phyloP scores from a whole-genome alignment of 495 filamentous ascomycete genomes.

The Penicillium desertorum region DNA sequence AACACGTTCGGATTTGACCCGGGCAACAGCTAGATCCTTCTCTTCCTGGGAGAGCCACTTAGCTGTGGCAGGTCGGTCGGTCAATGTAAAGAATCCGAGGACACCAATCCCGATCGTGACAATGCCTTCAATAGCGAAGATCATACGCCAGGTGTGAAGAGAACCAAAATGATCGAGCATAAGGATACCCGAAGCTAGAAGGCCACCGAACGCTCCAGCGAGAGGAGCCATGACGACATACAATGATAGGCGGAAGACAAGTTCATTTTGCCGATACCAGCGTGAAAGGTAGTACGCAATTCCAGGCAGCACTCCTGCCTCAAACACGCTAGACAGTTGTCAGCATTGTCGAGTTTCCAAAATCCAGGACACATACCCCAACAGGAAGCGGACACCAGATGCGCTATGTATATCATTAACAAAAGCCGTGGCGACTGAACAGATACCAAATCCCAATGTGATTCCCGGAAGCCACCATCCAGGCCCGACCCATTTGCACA shows the following conservation, averaged over 20 bases:
- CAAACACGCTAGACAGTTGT: constrained; percentile 43
- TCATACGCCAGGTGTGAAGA: constrained; percentile 62
- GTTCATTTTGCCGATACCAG: constrained; percentile 68
- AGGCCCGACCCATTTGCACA: constrained; percentile 51
- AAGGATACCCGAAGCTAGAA: constrained; percentile 60
- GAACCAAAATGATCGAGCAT: constrained; percentile 45
- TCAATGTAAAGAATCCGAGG: constrained; percentile 59
- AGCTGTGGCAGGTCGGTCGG: constrained; percentile 65
- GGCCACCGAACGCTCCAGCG: constrained; percentile 68
- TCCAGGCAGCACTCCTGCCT: constrained; percentile 71
- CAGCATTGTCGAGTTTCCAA: background rate
- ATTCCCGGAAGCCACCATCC: constrained; percentile 52
- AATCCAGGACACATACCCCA: constrained; percentile 39
- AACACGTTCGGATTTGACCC: constrained; percentile 66
- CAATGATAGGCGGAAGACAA: constrained; percentile 57
- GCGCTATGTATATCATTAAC: constrained; percentile 42
- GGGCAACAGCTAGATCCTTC: constrained; percentile 59
- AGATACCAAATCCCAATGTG: constrained; percentile 51
- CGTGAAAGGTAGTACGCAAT: constrained; percentile 70
- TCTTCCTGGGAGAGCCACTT: constrained; percentile 64
- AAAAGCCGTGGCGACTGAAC: constrained; percentile 49
- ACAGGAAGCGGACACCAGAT: constrained; percentile 51
- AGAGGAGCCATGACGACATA: constrained; percentile 62
- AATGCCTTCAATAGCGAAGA: constrained; percentile 76
- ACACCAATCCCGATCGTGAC: constrained; percentile 61